phyloP scores from a whole-genome alignment of 2,329 filamentous ascomycete species.

The Sclerotinia borealis region DNA sequence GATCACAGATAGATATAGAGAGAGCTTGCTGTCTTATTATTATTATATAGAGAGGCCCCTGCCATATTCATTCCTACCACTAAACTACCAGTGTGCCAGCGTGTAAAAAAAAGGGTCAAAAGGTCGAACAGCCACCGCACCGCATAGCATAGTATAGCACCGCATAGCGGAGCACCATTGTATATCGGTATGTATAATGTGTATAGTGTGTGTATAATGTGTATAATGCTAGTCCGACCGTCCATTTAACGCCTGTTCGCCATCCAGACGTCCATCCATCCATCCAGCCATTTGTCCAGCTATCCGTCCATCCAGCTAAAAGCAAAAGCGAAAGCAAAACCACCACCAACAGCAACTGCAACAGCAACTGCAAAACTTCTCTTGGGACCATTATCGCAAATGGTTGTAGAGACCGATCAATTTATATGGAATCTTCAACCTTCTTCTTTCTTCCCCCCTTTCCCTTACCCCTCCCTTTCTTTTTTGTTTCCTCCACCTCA shows the following conservation, averaged over 20 bases:
- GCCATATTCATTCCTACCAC: no score
- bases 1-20: no score
- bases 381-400: no score
- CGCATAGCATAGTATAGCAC: neutral
- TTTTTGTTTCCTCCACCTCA: neutral
- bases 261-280: neutral
- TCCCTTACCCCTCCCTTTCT: neutral
- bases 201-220: neutral
- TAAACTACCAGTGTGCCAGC: no score
- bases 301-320: no score
- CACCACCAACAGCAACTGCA: no score
- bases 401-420: no score
- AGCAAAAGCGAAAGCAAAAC: neutral
- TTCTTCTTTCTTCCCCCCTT: constrained; percentile 1
- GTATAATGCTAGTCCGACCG: neutral
- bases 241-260: neutral
- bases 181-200: neutral
- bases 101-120: neutral
- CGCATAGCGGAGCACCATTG: neutral
- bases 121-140: no score
- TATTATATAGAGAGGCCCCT: no score
- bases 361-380: no score
- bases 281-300: no score
- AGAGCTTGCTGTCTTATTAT: no score
- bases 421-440: neutral